These are phyloP conservation scores for Multifurca ochricompacta DNA, from an alignment of 768 basidiomycete genomes.

Conservation along the genomic window DNA sequence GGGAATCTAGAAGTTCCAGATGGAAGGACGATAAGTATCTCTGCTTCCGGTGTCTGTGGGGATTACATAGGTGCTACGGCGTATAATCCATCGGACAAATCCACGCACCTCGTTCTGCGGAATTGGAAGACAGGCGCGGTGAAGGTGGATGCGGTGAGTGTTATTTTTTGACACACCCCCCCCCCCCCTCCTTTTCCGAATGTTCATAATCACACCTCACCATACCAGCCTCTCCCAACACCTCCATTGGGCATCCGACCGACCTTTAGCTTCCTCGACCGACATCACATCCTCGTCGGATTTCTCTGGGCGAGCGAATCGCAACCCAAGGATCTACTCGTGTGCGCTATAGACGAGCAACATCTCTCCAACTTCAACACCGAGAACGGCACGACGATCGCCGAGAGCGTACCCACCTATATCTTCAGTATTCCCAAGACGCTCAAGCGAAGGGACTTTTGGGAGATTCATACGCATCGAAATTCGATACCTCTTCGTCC, in stretches of 20 bases:
- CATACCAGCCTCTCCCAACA: background rate
- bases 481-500: background rate
- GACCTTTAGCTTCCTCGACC: conserved; percentile 1
- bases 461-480: conserved; percentile 1
- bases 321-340: background rate
- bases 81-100: background rate
- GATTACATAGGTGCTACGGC: background rate
- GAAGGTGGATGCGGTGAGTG: background rate
- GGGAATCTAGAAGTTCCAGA: background rate
- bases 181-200: background rate
- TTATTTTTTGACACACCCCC: background rate
- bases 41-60: background rate
- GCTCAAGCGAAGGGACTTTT: background rate
- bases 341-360: background rate
- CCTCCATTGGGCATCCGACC: background rate
- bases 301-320: background rate
- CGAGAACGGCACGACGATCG: background rate
- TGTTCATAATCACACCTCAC: background rate
- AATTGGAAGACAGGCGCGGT: conserved; percentile 1
- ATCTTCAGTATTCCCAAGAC: background rate
- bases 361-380: background rate
- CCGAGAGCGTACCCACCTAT: background rate
- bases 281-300: background rate
- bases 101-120: background rate
- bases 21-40: background rate